Evolutionary conservation across 805 yeast genomes (phyloP), one percentile per base, ranked within the genome.

Genomic region (Peterozyma xylosa): DNA sequence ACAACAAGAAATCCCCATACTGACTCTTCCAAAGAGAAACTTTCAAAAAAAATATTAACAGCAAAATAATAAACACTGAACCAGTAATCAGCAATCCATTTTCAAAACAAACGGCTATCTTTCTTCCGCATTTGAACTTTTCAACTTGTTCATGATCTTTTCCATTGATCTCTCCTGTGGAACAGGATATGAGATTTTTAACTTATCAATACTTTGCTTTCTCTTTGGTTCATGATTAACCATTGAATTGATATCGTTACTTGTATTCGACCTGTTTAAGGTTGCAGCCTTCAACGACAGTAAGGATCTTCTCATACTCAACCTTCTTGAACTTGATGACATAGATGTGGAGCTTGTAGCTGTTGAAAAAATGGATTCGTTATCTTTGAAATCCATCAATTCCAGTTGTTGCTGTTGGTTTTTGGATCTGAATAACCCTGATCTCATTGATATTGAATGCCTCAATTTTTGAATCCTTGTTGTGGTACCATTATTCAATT

Each of bases 111-210:
- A 21, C 4, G 4, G 4, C 27, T 7, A 21, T 21, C 27, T 21
- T 21, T 21, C 27, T 21, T 21, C 55, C 3, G 80, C 73, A 2
- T 73, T 62, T 29, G 76, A 71, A 44, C 73, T 75, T 50, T 69
- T 68, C 39, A 80, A 59, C 51, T 76, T 80, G 46, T 69, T 67
- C 49, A 71, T 68, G 42, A 80, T 62, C 48, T 77, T 79, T 47
- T 72, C 78, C 33, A 78, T 66, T 13, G 84, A 73, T 11, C 68
- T 70, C 34, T 71, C 73, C 45, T 73, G 76, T 6, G 82, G 80
- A 3, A 73, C 67, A 1, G 86, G 87, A 45, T 76, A 58, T 3
- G 86, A 79, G 13, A 80, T 80, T 61, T 64, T 66, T 7, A 63
- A 53, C 45, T 64, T 66, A 42, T 60, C 66, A 38, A 59, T 33